Conservation (phyloP, 2,329 filamentous ascomycete genomes). For the Cladosporium velox region DNA sequence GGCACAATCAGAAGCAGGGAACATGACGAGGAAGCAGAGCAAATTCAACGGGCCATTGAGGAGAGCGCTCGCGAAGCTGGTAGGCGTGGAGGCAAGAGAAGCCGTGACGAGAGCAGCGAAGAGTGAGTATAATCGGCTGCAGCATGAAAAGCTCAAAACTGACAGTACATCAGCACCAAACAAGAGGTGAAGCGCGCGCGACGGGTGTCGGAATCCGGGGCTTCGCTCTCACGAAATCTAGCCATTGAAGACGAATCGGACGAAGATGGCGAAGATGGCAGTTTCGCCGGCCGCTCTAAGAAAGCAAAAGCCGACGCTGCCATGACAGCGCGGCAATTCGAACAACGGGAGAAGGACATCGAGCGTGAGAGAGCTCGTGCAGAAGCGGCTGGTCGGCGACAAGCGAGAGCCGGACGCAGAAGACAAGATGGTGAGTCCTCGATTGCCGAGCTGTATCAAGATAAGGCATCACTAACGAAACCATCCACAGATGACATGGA, state of each 20-base stretch:
- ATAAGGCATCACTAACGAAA: constrained; percentile 40
- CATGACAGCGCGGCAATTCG: constrained; percentile 59
- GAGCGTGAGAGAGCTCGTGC: constrained; percentile 73
- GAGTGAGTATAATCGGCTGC: constrained; percentile 75
- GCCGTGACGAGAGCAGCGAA: constrained; percentile 88
- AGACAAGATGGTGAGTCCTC: constrained; percentile 70
- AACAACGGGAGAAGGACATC: constrained; percentile 62
- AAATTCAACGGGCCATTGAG: constrained; percentile 84
- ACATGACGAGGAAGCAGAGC: constrained; percentile 92
- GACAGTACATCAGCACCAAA: constrained; percentile 59
- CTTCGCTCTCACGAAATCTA: constrained; percentile 48
- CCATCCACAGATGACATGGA: constrained; percentile 63
- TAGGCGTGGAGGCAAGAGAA: constrained; percentile 73
- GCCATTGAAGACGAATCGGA: constrained; percentile 67
- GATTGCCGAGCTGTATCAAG: neutral
- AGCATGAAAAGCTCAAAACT: constrained; percentile 72
- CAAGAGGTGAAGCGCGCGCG: constrained; percentile 77
- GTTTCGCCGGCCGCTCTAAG: constrained; percentile 35
- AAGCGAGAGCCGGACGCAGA: constrained; percentile 77
- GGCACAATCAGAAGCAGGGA: constrained; percentile 98
- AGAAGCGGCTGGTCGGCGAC: constrained; percentile 77
- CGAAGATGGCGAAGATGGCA: constrained; percentile 55
- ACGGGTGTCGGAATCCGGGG: constrained; percentile 72
- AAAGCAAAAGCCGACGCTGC: constrained; percentile 51
- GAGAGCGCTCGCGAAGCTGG: constrained; percentile 82